A percentile compares a stretch with the other conserved stretches of the same genome.
Conservation (phyloP, 2,329 filamentous ascomycete species). For the Sporothrix pseudoabietina region DNA sequence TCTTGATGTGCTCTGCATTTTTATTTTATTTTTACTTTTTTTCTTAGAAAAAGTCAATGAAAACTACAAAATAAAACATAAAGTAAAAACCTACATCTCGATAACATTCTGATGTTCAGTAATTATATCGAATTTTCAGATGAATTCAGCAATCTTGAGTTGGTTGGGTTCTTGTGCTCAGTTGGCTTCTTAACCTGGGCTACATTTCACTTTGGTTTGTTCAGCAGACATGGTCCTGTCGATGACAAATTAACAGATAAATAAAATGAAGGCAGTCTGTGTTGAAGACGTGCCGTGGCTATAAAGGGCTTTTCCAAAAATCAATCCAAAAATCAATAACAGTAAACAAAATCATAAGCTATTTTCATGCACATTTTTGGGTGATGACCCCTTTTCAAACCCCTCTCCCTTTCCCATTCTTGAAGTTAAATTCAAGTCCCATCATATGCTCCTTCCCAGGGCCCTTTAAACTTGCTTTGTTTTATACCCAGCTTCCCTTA, state of each 20-base stretch:
- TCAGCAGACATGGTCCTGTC: not conserved
- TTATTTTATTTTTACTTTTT: not conserved
- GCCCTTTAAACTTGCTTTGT: not conserved
- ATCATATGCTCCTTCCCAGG: not conserved
- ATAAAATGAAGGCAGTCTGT: not conserved
- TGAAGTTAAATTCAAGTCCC: not conserved
- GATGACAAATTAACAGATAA: not conserved
- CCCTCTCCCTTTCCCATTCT: not conserved
- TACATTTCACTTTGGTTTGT: too few relatives aligned
- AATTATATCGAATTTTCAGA: too few relatives aligned
- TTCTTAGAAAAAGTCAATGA: too few relatives aligned
- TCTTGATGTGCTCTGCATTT: too few relatives aligned
- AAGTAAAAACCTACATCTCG: too few relatives aligned
- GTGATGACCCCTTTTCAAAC: not conserved
- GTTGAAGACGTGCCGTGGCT: conserved; percentile 10
- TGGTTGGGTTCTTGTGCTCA: too few relatives aligned
- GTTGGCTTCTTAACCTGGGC: too few relatives aligned
- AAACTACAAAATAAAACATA: too few relatives aligned
- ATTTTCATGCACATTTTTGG: not conserved
- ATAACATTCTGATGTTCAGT: too few relatives aligned
- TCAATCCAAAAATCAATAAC: not conserved
- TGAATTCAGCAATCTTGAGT: too few relatives aligned
- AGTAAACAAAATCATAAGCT: not conserved
- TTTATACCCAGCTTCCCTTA: not conserved
- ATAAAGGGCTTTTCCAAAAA: conserved; percentile 4